Percentiles rank a stretch among this genome's conserved stretches.
These are phyloP conservation scores for Hymenoscyphus scutula DNA, from an alignment of 2,329 filamentous ascomycete genomes.

Conservation along the genomic window DNA sequence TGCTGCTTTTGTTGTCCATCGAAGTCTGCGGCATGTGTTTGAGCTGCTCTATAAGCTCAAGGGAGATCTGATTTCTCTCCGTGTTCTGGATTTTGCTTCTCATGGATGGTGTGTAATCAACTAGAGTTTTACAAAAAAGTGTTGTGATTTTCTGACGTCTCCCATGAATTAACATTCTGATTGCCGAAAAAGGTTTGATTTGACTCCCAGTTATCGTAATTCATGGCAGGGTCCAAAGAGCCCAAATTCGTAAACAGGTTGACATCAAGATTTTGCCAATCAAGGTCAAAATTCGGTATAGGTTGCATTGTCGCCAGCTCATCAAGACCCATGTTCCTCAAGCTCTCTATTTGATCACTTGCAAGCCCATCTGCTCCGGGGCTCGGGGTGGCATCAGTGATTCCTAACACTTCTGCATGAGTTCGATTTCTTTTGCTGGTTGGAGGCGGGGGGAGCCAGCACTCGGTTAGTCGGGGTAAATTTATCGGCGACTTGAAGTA, in stretches of 20 bases:
- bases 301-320: constrained; percentile 15
- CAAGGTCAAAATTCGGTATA: constrained; percentile 11
- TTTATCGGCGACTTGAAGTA: constrained; percentile 15
- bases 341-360: background rate
- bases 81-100: background rate
- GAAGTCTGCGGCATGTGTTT: too few relatives aligned
- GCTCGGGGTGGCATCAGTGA: background rate
- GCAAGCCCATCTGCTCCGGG: background rate
- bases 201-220: constrained; percentile 1
- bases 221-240: background rate
- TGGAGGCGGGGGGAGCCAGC: constrained; percentile 39
- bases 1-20: too few relatives aligned
- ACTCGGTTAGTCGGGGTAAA: constrained; percentile 13
- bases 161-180: background rate
- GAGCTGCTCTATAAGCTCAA: background rate
- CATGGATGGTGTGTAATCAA: background rate
- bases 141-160: background rate
- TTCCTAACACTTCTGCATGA: background rate
- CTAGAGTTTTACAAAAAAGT: background rate
- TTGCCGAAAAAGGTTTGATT: background rate
- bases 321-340: constrained; percentile 10
- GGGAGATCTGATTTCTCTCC: background rate
- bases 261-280: constrained; percentile 10
- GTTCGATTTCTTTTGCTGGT: background rate
- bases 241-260: constrained; percentile 10